A percentile compares a stretch with the other conserved stretches of the same genome.
phyloP scores from a whole-genome alignment of 2,329 filamentous ascomycete species.

The Pseudogymnoascus sp. region DNA sequence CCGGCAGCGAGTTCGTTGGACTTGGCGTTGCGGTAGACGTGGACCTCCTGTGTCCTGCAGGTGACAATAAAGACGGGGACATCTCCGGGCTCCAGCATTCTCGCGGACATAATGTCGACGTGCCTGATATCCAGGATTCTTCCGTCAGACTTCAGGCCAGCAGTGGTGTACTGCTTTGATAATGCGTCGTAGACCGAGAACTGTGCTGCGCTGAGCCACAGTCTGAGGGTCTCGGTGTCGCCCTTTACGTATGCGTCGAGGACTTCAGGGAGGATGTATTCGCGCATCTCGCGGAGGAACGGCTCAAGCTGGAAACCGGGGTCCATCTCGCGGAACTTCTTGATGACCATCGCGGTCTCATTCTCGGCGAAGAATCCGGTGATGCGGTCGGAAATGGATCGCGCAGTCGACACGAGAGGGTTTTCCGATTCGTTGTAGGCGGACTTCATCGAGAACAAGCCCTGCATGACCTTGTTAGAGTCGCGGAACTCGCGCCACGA shows the following conservation, averaged over 20 bases:
- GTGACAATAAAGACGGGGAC: slow-evolving; percentile 96
- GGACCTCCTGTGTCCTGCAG: slow-evolving; percentile 92
- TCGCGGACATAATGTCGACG: slow-evolving; percentile 76
- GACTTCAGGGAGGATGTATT: slow-evolving; percentile 96
- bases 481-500: slow-evolving; percentile 97
- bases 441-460: slow-evolving; percentile 75
- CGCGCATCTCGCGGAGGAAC: slow-evolving; percentile 88
- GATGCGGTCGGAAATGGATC: slow-evolving; percentile 86
- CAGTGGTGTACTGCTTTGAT: slow-evolving; percentile 89
- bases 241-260: slow-evolving; percentile 97
- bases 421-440: slow-evolving; percentile 97
- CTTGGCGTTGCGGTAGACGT: slow-evolving; percentile 92
- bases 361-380: slow-evolving; percentile 98
- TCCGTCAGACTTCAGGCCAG: slow-evolving; percentile 88
- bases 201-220: slow-evolving; percentile 94
- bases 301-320: slow-evolving; percentile 90
- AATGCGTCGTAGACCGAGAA: slow-evolving; percentile 96
- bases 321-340: slow-evolving; percentile 95
- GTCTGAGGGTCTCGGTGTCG: slow-evolving; percentile 78
- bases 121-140: slow-evolving; percentile 91
- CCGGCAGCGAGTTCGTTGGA: slow-evolving; percentile 81
- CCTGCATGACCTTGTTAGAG: slow-evolving; percentile 78
- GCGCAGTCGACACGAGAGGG: slow-evolving; percentile 78
- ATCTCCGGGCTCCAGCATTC: slow-evolving; percentile 76
- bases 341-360: slow-evolving; percentile 94